Evolutionary conservation across 2,329 filamentous ascomycete genomes (phyloP), one percentile per base, ranked within the genome.

Genomic region (Penicillium freii): DNA sequence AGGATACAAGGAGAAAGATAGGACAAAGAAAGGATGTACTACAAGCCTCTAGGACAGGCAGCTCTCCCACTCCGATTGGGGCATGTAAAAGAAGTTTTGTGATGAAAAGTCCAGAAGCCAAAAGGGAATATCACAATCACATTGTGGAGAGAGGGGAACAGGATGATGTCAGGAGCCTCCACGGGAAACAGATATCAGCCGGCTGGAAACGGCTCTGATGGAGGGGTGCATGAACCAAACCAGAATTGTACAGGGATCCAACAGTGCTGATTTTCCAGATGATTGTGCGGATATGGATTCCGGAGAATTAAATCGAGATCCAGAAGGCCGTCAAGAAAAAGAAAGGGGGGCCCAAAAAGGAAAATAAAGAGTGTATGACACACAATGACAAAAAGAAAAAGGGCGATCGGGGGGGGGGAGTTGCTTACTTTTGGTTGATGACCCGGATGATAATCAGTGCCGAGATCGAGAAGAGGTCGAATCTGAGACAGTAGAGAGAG

Each of bases 121-220:
- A 33, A 42, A 8, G 23, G 40, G 13, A 50, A 53, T 27, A 25
- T 38, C 53, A 51, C 31, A 59, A 51, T 46, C 29, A 38, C 21
- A 43, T 42, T 50, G 29, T 43, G 36, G 25, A 45, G n/a, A 44
- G n/a, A 34, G 11, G 17, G n/a, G 9, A 15, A 23, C 21, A 3
- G 21, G n/a, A 45, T 36, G 48, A 47, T 46, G 39, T 50, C 36
- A 55, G 34, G 33, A 17, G 7, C 11, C 34, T 21, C 10, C 34
- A 50, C 36, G 5, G 8, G 17, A 15, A 53, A 38, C n/a, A 44
- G 51, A 25, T 43, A 49, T 39, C 39, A 38, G 48, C 27, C 27
- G 27, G 31, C 15, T 49, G 33, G 21, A 11, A 25, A 6, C 19
- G 11, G n/a, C n/a, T 19, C 29, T 33, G 31, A 33, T 9, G 15